Base-by-base conservation (phyloP, 2,329 filamentous ascomycete genomes). In the Domatiomyces catenatus region DNA sequence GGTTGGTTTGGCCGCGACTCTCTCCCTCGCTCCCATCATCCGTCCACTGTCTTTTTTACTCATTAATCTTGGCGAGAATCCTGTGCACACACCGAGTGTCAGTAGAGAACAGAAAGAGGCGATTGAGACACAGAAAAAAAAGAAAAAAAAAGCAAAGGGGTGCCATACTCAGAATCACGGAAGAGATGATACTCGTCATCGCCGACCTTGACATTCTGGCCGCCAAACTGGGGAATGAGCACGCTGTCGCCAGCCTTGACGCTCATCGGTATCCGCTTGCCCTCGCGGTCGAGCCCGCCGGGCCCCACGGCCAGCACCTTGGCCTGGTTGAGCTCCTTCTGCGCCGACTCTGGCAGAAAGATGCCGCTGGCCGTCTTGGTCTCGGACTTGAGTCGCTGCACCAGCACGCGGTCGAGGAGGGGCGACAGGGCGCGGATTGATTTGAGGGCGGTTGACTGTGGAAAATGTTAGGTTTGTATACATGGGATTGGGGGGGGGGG, bases 321-420 rank as follows among this genome's bases (percentile, higher is more conserved):
- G 63, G 86, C 92, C 77, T 96, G 90, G 73, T 95, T 96, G 67
- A 96, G 80, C 71, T 98, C 92, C 80, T 98, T 94, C 66, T 96
- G 87, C 64, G 84, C 86, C 56, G 83, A 89, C 76, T 98, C 92
- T 61, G 92, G 92, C 59, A 98, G 85, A 78, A 93, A 95, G 77
- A 98, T 94, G 64, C 92, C 92, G 65, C 83, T 83, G 62, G 92
- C 88, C 47, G 92, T 98, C 79, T 95, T 95, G 67, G 88, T 71
- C 74, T 96, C 90, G 64, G 90, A 86, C 77, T 96, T 96, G 74
- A 95, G 74, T 72, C 92, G 87, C 81, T 98, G 92, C 61, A 98
- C 87, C 58, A 98, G 84, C 62, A 98, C 88, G 64, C 92, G 90
- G 81, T 98, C 92, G 71, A 98, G 83, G 61, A 98, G 89, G 57